Evolutionary conservation across 768 basidiomycete genomes (phyloP).

Genomic region (Leccinum variicolor): DNA sequence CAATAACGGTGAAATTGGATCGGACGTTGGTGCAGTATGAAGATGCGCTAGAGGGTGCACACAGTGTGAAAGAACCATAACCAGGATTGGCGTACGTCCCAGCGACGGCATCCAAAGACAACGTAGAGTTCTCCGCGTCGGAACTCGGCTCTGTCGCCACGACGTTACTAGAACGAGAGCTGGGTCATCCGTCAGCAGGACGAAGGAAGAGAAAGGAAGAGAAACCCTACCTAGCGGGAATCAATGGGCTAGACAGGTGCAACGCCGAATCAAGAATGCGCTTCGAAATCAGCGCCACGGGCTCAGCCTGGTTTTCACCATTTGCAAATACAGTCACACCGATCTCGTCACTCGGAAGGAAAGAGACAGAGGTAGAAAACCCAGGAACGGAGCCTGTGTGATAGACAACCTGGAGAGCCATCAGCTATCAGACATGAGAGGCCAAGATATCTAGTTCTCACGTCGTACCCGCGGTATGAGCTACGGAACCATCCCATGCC

Average conservation of each 20-base stretch:
- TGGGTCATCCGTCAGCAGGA: no score
- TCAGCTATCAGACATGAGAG: neutral
- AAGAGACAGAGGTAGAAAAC: constrained; percentile 25
- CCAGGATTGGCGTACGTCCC: constrained; percentile 38
- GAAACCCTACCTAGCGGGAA: neutral
- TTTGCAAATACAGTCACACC: constrained; percentile 38
- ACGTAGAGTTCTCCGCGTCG: neutral
- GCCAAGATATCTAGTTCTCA: constrained; percentile 12
- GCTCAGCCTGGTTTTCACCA: constrained; percentile 14
- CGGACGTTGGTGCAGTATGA: constrained; percentile 23
- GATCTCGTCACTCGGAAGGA: constrained; percentile 35
- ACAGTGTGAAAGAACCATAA: constrained; percentile 39
- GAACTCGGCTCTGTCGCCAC: neutral
- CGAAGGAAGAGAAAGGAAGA: no score
- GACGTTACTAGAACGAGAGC: no score
- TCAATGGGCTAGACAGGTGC: neutral
- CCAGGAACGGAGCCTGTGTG: constrained; percentile 37
- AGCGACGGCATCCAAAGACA: constrained; percentile 25
- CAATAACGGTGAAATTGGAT: constrained; percentile 27
- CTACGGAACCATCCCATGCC: constrained; percentile 40
- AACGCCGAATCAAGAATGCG: constrained; percentile 26
- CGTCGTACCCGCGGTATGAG: constrained; percentile 41
- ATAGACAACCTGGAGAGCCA: constrained; percentile 28
- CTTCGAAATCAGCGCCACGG: constrained; percentile 5
- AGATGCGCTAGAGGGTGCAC: constrained; percentile 25